phyloP scores from a whole-genome alignment of 108 stramenopile species.

The Cyclotella baltica region DNA sequence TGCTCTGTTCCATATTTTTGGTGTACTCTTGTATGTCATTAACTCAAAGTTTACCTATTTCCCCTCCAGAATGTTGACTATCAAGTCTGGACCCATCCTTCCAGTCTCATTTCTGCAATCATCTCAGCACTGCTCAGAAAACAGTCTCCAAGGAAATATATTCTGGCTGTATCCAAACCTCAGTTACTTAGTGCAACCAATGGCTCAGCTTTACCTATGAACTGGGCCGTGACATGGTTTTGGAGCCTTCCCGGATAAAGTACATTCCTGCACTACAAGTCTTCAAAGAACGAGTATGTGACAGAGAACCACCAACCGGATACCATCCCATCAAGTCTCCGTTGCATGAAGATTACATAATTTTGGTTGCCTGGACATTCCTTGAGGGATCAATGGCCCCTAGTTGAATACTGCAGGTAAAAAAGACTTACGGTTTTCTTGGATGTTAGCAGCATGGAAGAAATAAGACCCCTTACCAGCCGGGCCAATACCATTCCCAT shows the following conservation, averaged over 20 bases:
- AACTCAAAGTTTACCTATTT: constrained; percentile 25
- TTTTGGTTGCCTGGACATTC: constrained; percentile 45
- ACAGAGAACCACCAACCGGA: constrained; percentile 17
- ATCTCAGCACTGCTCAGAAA: constrained; percentile 28
- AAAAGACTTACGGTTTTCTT: constrained; percentile 31
- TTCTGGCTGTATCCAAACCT: constrained; percentile 26
- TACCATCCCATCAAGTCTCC: constrained; percentile 15
- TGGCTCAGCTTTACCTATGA: constrained; percentile 32
- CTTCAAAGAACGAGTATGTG: constrained; percentile 33
- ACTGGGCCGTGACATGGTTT: constrained; percentile 17
- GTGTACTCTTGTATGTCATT: constrained; percentile 46
- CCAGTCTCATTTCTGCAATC: constrained; percentile 34
- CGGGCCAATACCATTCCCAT: constrained; percentile 61
- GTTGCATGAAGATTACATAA: constrained; percentile 53
- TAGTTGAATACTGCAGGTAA: constrained; percentile 16
- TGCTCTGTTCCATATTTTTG: constrained; percentile 51
- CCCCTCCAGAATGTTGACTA: constrained; percentile 30
- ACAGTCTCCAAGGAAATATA: constrained; percentile 34
- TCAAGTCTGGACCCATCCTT: constrained; percentile 14
- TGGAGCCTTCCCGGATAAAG: constrained; percentile 39
- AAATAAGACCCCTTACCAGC: constrained; percentile 39
- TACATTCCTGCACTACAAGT: too few species aligned
- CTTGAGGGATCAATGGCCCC: constrained; percentile 38
- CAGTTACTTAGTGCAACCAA: background rate
- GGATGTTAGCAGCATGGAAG: constrained; percentile 36